Base-by-base conservation (phyloP, 2,329 filamentous ascomycete genomes). In the Colletotrichum neosansevieriae region DNA sequence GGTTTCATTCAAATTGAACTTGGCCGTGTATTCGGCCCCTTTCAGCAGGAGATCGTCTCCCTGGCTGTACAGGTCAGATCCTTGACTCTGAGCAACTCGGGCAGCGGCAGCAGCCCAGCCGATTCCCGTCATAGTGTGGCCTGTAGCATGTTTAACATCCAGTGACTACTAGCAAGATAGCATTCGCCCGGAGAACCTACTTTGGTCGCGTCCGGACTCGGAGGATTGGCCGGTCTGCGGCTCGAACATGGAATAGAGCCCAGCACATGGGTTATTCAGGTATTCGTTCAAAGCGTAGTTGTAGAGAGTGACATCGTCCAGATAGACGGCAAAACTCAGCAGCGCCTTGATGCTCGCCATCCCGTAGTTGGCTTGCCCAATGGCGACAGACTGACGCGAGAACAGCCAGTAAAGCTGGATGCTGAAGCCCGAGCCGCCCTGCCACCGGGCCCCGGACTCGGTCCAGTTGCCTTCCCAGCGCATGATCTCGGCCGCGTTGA, bases 401-500 rank as follows among this genome's bases (percentile, higher is more conserved):
- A 83, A 80, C 0, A 81, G 73, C 78, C 79, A 81, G 68, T 82
- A 82, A 2, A 82, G 72, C 72, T 80, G 78, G 54, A 74, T 79
- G 7, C 75, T 75, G 67, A 81, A 81, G 1, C 80, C 80, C 1
- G 71, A 73, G 1, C 76, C 75, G 2, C 81, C 81, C n/a, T 73
- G 68, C 72, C 72, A 75, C n/a, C 62, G 72, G 0, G 78, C 74
- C 2, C 79, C 78, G 2, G 68, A 32, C 63, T 83, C 80, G 0
- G 72, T 72, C 80, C 80, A 82, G 21, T 73, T 72, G 7, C 79
- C 80, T 66, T 82, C 80, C 78, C 79, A 81, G 34, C 80, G 76
- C 79, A 83, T 80, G 34, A 83, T 81, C 71, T 82, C 81, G 0
- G 79, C 81, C 0, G 80, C 80, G 38, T 83, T 83, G 19, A 76